Percentiles rank a stretch among this genome's conserved stretches.
Evolutionary conservation across 1,139 yeast species (phyloP).

Genomic region (Candida labiduridarum): DNA sequence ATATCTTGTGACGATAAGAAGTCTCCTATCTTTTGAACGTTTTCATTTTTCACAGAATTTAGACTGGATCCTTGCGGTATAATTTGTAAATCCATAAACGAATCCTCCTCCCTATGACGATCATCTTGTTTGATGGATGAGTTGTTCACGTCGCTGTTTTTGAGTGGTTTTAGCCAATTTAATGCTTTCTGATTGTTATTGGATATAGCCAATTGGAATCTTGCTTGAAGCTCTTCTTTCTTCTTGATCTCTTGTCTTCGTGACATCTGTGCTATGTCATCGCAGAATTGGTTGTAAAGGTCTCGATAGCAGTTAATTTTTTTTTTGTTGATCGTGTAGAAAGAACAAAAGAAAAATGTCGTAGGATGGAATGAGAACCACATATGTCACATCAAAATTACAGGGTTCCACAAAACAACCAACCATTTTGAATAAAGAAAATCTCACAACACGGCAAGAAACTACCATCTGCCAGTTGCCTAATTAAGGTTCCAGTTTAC

Average conservation of each 20-base stretch:
- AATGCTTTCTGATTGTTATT: conserved; percentile 38
- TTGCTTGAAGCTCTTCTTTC: conserved; percentile 52
- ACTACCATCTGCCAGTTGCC: no score
- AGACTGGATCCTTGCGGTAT: conserved; percentile 44
- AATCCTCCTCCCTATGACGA: conserved; percentile 10
- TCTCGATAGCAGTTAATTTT: no score
- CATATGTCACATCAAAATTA: no score
- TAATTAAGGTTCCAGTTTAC: not conserved
- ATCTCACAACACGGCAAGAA: no score
- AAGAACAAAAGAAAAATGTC: no score
- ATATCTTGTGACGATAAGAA: conserved; percentile 26
- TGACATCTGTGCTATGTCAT: conserved; percentile 19
- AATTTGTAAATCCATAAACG: conserved; percentile 45
- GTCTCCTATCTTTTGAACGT: conserved; percentile 29
- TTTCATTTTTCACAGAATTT: conserved; percentile 1
- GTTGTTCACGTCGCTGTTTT: not conserved
- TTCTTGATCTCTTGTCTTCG: conserved; percentile 47
- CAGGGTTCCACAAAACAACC: no score
- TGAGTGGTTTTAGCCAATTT: conserved; percentile 43
- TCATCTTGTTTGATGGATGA: conserved; percentile 1
- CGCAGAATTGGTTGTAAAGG: not conserved
- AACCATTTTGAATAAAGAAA: no score
- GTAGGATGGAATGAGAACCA: no score
- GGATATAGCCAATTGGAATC: conserved; percentile 46
- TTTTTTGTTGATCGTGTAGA: not conserved